Evolutionary conservation across 169 alveolate species (phyloP).

Genomic region (Eimeria praecox): DNA sequence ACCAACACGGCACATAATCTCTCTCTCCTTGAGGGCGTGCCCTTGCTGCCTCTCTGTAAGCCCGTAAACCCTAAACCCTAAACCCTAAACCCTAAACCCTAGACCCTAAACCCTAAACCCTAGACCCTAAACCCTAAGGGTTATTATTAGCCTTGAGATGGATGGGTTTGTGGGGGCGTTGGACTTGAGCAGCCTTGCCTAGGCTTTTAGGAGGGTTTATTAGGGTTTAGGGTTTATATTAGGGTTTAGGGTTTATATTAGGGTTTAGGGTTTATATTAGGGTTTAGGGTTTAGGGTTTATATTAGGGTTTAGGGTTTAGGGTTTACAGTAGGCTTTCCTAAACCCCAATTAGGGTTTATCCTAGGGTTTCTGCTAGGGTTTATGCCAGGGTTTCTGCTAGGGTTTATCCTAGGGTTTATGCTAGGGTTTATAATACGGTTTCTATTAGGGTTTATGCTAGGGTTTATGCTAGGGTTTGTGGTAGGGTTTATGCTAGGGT

Average conservation of each 20-base stretch:
- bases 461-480: neutral
- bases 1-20: conserved; percentile 74
- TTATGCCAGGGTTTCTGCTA: neutral
- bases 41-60: conserved; percentile 75
- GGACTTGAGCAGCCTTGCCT: no score
- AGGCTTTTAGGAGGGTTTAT: neutral
- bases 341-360: neutral
- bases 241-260: neutral
- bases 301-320: neutral
- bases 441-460: neutral
- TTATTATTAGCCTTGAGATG: no score
- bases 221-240: neutral
- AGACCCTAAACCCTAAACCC: neutral
- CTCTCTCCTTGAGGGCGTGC: conserved; percentile 69
- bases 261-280: neutral
- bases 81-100: neutral
- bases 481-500: neutral
- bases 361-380: neutral
- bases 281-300: no score
- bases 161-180: no score
- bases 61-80: neutral
- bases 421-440: neutral
- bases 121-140: no score
- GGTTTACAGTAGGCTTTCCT: no score
- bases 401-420: neutral